Percentiles rank a stretch among this genome's conserved stretches.
Conservation (phyloP, 108 stramenopile species). For the Mayamaea pseudoterrestris region DNA sequence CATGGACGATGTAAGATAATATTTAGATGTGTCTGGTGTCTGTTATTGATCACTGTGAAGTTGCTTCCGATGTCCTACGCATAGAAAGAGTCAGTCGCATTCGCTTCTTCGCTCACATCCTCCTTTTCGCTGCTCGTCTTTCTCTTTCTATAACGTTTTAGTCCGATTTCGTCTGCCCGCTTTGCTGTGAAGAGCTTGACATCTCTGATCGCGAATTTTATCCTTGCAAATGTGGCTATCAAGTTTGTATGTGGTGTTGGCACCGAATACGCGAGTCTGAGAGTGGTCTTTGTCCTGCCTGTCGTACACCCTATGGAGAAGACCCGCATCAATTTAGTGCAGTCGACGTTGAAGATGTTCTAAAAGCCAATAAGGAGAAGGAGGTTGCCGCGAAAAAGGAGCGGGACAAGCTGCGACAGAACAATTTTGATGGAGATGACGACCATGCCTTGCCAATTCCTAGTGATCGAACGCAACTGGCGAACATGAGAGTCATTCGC, state of each 20-base stretch:
- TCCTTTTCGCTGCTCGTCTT: too few species aligned
- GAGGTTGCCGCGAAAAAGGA: conserved; percentile 64
- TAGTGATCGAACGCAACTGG: conserved; percentile 80
- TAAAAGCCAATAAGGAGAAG: conserved; percentile 84
- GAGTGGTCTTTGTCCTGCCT: conserved; percentile 93
- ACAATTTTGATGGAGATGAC: conserved; percentile 1
- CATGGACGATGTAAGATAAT: too few species aligned
- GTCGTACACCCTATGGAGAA: conserved; percentile 91
- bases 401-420: not conserved
- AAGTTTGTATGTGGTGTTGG: conserved; percentile 99
- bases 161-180: conserved; percentile 68
- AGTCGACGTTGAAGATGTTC: conserved; percentile 85
- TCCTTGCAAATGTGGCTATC: conserved; percentile 97
- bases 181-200: conserved; percentile 96
- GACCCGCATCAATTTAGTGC: conserved; percentile 95
- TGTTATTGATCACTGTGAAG: too few species aligned
- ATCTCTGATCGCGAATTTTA: conserved; percentile 92
- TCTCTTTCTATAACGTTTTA: not conserved
- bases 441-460: conserved; percentile 46
- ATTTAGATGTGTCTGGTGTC: too few species aligned
- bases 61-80: too few species aligned
- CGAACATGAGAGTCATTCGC: conserved; percentile 96
- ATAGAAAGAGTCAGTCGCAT: too few species aligned
- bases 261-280: conserved; percentile 94
- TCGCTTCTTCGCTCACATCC: too few species aligned